Base-by-base conservation (phyloP, 768 basidiomycete species). In the Leccinellum luteum region DNA sequence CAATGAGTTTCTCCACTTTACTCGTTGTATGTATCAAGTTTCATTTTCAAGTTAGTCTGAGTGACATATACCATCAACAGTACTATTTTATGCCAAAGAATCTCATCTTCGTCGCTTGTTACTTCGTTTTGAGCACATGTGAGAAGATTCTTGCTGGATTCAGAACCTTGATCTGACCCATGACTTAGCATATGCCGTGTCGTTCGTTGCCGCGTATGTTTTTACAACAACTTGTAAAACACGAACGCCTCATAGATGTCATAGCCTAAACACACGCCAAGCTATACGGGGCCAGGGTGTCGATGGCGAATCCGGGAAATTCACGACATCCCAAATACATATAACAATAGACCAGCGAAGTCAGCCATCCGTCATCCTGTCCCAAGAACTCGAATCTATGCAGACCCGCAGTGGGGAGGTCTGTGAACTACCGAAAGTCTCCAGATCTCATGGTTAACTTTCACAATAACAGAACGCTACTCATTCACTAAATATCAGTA, bases 71-170 rank as follows among this genome's bases (percentile, higher is more conserved):
- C 41, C 17, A n/a, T 3, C 14, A 5, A 58, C 35, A 88, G 85
- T 89, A 82, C 65, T 79, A 87, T 62, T 60, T 77, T 30, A 75
- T 81, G 69, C 76, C 81, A 0, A 58, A 55, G 14, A 87, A 85
- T 61, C 76, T 89, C 50, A 79, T 85, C 52, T 89, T 85, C 65
- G 75, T 82, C 38, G 78, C 79, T 9, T 77, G 78, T 48, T 89
- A 87, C 66, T 87, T 90, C 59, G 76, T 84, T 51, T 69, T 88
- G 34, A 84, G 82, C 68, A 89, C 89, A 74, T 62, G 86, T 86
- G 65, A 61, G 85, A 69, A 27, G 3, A 38, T 25, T 25, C 6
- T 48, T 34, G n/a, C 45, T n/a, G 15, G 19, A 45, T 17, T 44
- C n/a, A 7, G 25, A 25, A 17, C 60, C 15, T 28, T 43, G 35